A percentile compares a stretch with the other conserved stretches of the same genome.
Conservation (phyloP, 169 alveolate species). For the Theileria sp. region DNA sequence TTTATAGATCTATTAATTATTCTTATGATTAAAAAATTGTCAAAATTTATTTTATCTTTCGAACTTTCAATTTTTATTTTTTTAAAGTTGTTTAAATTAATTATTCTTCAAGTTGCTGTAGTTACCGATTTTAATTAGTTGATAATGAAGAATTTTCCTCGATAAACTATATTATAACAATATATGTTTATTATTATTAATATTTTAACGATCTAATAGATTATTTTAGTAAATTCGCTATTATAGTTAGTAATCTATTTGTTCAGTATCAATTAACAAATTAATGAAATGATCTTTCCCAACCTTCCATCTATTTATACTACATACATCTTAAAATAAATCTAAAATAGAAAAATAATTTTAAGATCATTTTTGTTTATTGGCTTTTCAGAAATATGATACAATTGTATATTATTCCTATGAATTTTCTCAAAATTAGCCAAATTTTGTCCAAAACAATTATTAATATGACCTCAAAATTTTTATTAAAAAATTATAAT, state of each 20-base stretch:
- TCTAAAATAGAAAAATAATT: neutral
- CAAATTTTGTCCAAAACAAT: neutral
- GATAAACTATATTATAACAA: no score
- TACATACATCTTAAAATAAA: neutral
- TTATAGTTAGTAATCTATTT: neutral
- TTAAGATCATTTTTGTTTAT: neutral
- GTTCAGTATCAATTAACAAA: no score
- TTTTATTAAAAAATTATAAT: no score
- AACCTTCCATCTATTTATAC: neutral
- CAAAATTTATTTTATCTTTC: neutral
- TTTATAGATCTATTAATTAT: neutral
- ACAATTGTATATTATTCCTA: neutral
- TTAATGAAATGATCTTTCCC: neutral
- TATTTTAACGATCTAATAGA: neutral
- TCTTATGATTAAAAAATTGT: neutral
- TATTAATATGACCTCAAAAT: no score
- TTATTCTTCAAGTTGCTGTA: neutral
- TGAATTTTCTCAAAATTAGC: neutral
- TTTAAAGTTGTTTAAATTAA: no score
- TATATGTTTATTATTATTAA: neutral
- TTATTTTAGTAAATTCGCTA: neutral
- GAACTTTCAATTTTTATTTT: no score
- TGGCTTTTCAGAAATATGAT: neutral
- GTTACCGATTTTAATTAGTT: neutral
- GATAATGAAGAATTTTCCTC: neutral